Percentiles rank a stretch among this genome's conserved stretches.
phyloP scores from a whole-genome alignment of 371 early-diverging fungal genomes.

The Funneliformis caledonium region DNA sequence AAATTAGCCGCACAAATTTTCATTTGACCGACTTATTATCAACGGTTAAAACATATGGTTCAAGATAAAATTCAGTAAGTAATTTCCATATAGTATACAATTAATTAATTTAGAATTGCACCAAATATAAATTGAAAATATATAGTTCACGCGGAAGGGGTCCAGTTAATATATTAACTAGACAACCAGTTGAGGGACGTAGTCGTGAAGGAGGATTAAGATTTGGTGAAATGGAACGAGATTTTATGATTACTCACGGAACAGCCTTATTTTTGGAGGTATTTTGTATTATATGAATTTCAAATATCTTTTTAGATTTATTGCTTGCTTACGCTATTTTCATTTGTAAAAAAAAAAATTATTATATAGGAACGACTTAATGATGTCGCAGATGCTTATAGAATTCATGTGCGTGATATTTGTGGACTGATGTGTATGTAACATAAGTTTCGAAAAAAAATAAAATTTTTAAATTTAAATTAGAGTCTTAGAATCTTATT shows the following conservation, averaged over 20 bases:
- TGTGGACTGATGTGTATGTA: slow-evolving; percentile 81
- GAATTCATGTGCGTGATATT: slow-evolving; percentile 82
- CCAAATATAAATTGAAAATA: slow-evolving; percentile 1
- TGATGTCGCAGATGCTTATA: slow-evolving; percentile 84
- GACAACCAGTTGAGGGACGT: slow-evolving; percentile 91
- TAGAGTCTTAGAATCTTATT: no score
- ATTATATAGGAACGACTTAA: slow-evolving; percentile 73
- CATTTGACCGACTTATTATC: slow-evolving; percentile 92
- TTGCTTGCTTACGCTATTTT: not conserved
- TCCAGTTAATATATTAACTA: slow-evolving; percentile 83
- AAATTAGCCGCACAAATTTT: slow-evolving; percentile 82
- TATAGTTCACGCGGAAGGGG: slow-evolving; percentile 74
- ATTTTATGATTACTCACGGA: slow-evolving; percentile 91
- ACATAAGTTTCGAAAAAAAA: slow-evolving; percentile 67
- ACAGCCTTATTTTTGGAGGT: slow-evolving; percentile 82
- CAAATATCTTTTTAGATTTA: not conserved
- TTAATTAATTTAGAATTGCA: not conserved
- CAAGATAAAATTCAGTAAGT: slow-evolving; percentile 86
- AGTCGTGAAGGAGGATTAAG: slow-evolving; percentile 88
- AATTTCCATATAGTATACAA: not conserved
- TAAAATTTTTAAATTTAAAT: no score
- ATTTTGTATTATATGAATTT: slow-evolving; percentile 2
- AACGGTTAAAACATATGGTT: slow-evolving; percentile 94
- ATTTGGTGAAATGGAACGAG: slow-evolving; percentile 95
- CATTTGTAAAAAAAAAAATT: no score